Evolutionary conservation across 768 basidiomycete genomes (phyloP).

Genomic region (Tulasnella sp.): DNA sequence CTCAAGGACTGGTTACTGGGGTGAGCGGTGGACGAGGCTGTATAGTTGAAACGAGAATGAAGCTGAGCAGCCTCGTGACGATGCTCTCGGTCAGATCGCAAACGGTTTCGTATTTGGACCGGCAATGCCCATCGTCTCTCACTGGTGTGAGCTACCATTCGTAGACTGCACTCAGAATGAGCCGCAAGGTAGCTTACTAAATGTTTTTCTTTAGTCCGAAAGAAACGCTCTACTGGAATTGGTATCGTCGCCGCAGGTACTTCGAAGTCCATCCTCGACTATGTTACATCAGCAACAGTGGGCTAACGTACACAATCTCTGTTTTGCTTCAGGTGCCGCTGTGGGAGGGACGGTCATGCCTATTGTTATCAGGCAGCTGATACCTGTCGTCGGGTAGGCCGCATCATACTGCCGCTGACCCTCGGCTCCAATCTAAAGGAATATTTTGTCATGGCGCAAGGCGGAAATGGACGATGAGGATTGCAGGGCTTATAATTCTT

Average conservation of each 20-base stretch:
- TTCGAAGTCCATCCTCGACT: background rate
- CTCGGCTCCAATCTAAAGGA: background rate
- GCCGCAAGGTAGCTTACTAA: background rate
- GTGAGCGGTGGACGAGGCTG: constrained; percentile 36
- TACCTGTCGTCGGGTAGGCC: constrained; percentile 16
- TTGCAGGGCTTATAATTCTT: constrained; percentile 52
- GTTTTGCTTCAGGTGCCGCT: background rate
- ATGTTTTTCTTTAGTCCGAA: constrained; percentile 13
- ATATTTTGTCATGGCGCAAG: constrained; percentile 27
- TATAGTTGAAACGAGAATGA: background rate
- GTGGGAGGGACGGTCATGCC: constrained; percentile 14
- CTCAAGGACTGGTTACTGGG: constrained; percentile 57
- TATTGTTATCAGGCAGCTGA: constrained; percentile 14
- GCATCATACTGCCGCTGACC: background rate
- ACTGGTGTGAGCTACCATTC: constrained; percentile 52
- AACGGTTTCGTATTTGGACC: constrained; percentile 54
- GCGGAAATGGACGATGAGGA: constrained; percentile 66
- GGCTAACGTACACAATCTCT: background rate
- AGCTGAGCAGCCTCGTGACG: background rate
- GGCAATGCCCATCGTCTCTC: constrained; percentile 45
- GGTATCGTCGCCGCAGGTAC: constrained; percentile 39
- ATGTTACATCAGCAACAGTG: background rate
- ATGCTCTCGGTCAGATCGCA: constrained; percentile 22
- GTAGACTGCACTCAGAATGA: background rate
- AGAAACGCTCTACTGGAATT: constrained; percentile 41